Percentiles rank a stretch among this genome's conserved stretches.
Conservation (phyloP, 768 basidiomycete species). For the Hypsizygus marmoreus region DNA sequence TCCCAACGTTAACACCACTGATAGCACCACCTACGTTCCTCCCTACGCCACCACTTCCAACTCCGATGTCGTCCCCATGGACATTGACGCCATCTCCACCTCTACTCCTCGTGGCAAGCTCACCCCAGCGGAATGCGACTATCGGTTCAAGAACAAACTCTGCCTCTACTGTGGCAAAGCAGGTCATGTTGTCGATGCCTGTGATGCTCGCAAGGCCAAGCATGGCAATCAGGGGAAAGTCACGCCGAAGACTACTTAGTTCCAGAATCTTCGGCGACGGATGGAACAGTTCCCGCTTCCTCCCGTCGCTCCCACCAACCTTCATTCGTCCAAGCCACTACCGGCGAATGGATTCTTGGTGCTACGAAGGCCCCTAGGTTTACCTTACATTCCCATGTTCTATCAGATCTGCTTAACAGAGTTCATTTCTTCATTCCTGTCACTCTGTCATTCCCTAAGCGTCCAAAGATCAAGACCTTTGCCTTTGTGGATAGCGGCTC, state of each 20-base stretch:
- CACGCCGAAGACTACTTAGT: constrained; percentile 24
- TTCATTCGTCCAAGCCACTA: constrained; percentile 13
- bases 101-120: constrained; percentile 24
- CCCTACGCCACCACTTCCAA: constrained; percentile 7
- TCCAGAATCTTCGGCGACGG: constrained; percentile 30
- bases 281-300: constrained; percentile 22
- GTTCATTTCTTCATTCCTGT: constrained; percentile 31
- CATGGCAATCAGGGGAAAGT: constrained; percentile 24
- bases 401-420: constrained; percentile 11
- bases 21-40: neutral
- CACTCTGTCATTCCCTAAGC: constrained; percentile 30
- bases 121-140: constrained; percentile 25
- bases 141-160: constrained; percentile 24
- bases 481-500: constrained; percentile 40
- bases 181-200: constrained; percentile 28
- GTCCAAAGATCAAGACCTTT: constrained; percentile 30
- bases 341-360: constrained; percentile 20
- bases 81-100: constrained; percentile 27
- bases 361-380: constrained; percentile 19
- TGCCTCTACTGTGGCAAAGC: constrained; percentile 38
- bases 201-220: constrained; percentile 21
- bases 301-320: constrained; percentile 14
- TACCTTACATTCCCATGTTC: constrained; percentile 17
- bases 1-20: constrained; percentile 1
- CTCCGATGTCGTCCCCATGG: constrained; percentile 29